Percentiles rank a stretch among this genome's conserved stretches.
phyloP scores from a whole-genome alignment of 2,329 filamentous ascomycete species.

The Fusarium pseudograminearum region DNA sequence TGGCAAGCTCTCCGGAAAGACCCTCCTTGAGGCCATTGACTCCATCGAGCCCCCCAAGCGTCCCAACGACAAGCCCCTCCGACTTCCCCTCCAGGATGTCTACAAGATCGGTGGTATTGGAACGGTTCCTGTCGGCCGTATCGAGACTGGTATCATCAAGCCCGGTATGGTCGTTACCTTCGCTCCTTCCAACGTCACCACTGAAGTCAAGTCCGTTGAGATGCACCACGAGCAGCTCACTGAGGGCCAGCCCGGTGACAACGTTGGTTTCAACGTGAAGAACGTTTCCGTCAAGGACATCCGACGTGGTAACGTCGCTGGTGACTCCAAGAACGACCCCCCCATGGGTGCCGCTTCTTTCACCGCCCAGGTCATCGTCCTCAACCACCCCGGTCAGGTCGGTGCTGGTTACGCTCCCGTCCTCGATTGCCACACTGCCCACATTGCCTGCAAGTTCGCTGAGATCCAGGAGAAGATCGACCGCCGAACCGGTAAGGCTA shows the following conservation, averaged over 20 bases:
- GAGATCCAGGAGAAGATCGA: constrained; percentile 99
- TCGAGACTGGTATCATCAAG: constrained; percentile 98
- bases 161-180: constrained; percentile 96
- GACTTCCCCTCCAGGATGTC: constrained; percentile 99
- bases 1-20: constrained; percentile 91
- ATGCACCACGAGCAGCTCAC: constrained; percentile 99
- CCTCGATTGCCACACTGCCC: constrained; percentile 99
- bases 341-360: constrained; percentile 89
- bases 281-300: constrained; percentile 99
- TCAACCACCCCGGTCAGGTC: constrained; percentile 99
- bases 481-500: constrained; percentile 98
- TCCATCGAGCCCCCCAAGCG: constrained; percentile 91
- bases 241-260: constrained; percentile 98
- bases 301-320: constrained; percentile 99
- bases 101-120: constrained; percentile 99
- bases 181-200: constrained; percentile 98
- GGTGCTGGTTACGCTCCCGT: constrained; percentile 99
- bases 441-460: constrained; percentile 99
- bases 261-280: constrained; percentile 99
- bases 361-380: constrained; percentile 99
- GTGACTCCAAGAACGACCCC: constrained; percentile 99
- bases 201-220: constrained; percentile 99
- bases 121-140: constrained; percentile 99
- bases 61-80: constrained; percentile 98
- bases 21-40: constrained; percentile 98